These are phyloP conservation scores for Gelatoporia subvermispora DNA, from an alignment of 768 basidiomycete genomes.

Conservation along the genomic window DNA sequence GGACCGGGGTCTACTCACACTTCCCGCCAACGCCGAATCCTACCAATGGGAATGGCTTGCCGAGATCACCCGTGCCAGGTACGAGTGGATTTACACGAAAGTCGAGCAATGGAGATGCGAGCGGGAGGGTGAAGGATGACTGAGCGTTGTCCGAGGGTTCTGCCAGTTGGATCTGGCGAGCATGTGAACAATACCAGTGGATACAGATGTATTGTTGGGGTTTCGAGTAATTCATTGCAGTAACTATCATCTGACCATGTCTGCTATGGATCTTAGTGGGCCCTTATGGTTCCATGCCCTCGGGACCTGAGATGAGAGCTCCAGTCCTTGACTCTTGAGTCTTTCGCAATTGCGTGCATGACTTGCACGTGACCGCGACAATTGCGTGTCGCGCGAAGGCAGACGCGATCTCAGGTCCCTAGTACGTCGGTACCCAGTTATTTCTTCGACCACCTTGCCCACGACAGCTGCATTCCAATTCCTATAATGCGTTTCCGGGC, in stretches of 20 bases:
- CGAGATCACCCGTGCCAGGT: slow-evolving; percentile 11
- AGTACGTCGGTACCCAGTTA: no score
- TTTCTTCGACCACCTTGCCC: no score
- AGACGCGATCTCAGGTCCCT: no score
- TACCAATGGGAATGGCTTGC: slow-evolving; percentile 16
- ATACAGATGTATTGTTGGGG: neutral
- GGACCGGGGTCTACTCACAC: slow-evolving; percentile 18
- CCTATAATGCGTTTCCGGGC: slow-evolving; percentile 57
- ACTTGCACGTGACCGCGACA: no score
- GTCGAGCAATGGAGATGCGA: slow-evolving; percentile 10
- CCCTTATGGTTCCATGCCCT: no score
- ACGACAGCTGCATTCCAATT: no score
- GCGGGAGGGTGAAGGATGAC: slow-evolving; percentile 24
- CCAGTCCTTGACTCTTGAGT: no score
- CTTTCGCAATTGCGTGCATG: no score
- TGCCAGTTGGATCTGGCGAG: neutral
- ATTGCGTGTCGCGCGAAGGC: no score
- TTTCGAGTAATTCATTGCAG: neutral
- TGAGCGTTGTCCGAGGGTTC: slow-evolving; percentile 1
- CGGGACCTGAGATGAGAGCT: no score
- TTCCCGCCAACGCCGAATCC: slow-evolving; percentile 34
- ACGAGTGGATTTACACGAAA: slow-evolving; percentile 11
- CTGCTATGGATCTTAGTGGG: no score
- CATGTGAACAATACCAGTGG: neutral
- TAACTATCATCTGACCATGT: neutral